These are phyloP conservation scores for Naegleria gruberi DNA, from an alignment of 208 protist genomes.

Conservation along the genomic window DNA sequence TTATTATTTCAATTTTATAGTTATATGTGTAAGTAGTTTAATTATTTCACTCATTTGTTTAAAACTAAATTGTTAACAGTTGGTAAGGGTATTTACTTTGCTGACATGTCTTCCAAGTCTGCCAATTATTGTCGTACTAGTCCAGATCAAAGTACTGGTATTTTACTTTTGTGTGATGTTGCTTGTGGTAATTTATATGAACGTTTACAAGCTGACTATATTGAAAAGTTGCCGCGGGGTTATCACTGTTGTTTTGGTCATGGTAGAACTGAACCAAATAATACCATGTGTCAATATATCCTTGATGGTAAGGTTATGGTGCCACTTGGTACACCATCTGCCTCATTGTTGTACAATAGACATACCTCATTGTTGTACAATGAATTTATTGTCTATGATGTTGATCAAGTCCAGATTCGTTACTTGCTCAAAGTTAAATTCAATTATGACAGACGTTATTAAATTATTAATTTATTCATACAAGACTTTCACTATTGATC, in stretches of 20 bases:
- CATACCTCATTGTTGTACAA: slow-evolving; percentile 56
- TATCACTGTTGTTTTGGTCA: slow-evolving; percentile 28
- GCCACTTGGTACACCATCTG: slow-evolving; percentile 23
- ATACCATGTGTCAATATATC: not conserved
- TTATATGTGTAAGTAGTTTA: not conserved
- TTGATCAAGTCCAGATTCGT: slow-evolving; percentile 56
- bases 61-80: not conserved
- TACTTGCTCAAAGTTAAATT: slow-evolving; percentile 70
- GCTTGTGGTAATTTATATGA: slow-evolving; percentile 66
- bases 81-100: slow-evolving; percentile 30
- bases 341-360: not conserved
- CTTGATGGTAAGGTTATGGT: slow-evolving; percentile 30
- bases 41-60: not conserved
- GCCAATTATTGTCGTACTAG: slow-evolving; percentile 66
- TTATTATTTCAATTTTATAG: not conserved
- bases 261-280: not conserved
- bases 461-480: too few species aligned
- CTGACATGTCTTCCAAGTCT: slow-evolving; percentile 66
- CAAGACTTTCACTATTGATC: too few species aligned
- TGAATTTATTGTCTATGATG: slow-evolving; percentile 82
- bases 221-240: not conserved
- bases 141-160: slow-evolving; percentile 46
- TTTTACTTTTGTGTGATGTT: slow-evolving; percentile 74
- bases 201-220: not conserved
- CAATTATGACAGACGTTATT: slow-evolving; percentile 30